Evolutionary conservation across 352 stramenopile species (phyloP).

Genomic region (Pseudoperonospora humuli): DNA sequence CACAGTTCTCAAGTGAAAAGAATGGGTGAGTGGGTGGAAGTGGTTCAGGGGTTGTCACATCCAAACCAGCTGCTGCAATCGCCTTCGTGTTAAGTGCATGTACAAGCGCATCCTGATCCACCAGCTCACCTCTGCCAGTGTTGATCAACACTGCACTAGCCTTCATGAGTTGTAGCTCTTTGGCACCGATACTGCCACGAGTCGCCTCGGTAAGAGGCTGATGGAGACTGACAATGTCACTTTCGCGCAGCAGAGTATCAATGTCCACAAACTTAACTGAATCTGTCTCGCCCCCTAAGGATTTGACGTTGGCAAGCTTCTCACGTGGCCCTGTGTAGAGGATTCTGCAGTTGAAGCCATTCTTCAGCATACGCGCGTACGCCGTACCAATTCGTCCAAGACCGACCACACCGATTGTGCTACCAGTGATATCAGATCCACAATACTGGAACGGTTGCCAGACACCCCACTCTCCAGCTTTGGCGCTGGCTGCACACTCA

Average conservation of each 20-base stretch:
- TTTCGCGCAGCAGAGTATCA: conserved; percentile 59
- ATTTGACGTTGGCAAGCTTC: conserved; percentile 38
- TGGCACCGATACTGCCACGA: conserved; percentile 57
- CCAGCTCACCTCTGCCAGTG: conserved; percentile 84
- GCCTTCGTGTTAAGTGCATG: conserved; percentile 30
- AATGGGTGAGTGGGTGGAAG: conserved; percentile 70
- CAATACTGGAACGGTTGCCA: conserved; percentile 81
- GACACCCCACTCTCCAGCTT: conserved; percentile 60
- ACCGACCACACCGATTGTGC: conserved; percentile 75
- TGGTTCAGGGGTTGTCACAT: conserved; percentile 89
- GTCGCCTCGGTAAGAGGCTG: conserved; percentile 73
- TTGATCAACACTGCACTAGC: conserved; percentile 86
- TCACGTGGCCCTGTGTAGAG: conserved; percentile 67
- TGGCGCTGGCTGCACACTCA: conserved; percentile 67
- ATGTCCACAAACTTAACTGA: conserved; percentile 68
- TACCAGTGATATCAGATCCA: conserved; percentile 57
- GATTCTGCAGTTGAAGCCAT: conserved; percentile 77
- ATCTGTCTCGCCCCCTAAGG: conserved; percentile 21
- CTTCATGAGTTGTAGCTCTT: conserved; percentile 79
- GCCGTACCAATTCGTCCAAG: conserved; percentile 83
- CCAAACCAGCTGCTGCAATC: conserved; percentile 61
- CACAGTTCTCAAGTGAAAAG: conserved; percentile 55
- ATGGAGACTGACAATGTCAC: conserved; percentile 87
- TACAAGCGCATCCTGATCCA: conserved; percentile 79
- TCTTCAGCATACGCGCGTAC: conserved; percentile 75